Percentiles rank a stretch among this genome's conserved stretches.
Conservation (phyloP, 371 early-diverging fungal species). For the Choanephora cucurbitarum region DNA sequence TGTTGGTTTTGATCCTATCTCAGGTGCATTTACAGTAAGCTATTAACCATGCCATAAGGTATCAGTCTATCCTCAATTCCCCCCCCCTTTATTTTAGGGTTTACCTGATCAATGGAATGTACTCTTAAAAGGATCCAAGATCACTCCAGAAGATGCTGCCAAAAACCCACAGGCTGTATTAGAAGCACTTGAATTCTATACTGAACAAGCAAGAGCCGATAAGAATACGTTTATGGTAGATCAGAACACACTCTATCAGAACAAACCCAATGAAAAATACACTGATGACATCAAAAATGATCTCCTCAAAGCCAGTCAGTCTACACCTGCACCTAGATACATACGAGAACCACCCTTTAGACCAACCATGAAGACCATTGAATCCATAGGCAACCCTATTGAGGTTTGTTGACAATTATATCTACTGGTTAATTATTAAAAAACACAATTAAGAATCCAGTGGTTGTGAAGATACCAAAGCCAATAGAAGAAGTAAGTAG, state of each 20-base stretch:
- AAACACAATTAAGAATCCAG: not conserved
- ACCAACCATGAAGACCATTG: not conserved
- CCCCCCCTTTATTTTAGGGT: slow-evolving; percentile 56
- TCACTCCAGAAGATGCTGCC: slow-evolving; percentile 94
- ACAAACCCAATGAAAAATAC: slow-evolving; percentile 4
- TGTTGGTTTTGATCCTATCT: slow-evolving; percentile 83
- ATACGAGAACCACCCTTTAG: slow-evolving; percentile 22
- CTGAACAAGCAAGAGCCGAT: slow-evolving; percentile 69
- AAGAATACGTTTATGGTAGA: slow-evolving; percentile 41
- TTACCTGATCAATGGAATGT: slow-evolving; percentile 94
- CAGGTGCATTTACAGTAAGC: slow-evolving; percentile 71
- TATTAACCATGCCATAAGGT: too few species aligned
- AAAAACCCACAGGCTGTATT: slow-evolving; percentile 98
- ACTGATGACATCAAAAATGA: slow-evolving; percentile 10
- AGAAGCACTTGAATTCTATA: slow-evolving; percentile 96
- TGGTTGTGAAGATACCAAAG: not conserved
- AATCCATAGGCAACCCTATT: not conserved
- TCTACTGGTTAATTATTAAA: too few species aligned
- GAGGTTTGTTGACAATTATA: too few species aligned
- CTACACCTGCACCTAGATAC: slow-evolving; percentile 31
- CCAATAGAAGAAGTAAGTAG: not conserved
- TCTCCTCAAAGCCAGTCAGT: slow-evolving; percentile 22
- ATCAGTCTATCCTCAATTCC: too few species aligned
- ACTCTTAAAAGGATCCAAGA: slow-evolving; percentile 87
- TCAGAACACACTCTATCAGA: not conserved